Base-by-base conservation (phyloP, 2,329 filamentous ascomycete species). In the Scedosporium minutisporum region DNA sequence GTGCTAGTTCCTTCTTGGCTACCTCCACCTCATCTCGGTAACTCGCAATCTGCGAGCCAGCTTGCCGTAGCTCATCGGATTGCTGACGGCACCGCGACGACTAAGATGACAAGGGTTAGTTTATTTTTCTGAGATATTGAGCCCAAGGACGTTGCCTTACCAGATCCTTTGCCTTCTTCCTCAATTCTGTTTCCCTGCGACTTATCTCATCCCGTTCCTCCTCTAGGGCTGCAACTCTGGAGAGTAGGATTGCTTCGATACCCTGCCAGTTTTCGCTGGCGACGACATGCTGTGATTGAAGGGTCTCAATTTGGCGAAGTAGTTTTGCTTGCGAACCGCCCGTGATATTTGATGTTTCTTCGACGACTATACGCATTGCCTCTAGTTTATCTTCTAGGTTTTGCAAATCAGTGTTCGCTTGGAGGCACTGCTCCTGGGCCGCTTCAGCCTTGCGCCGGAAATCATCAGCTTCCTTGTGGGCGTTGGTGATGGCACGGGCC, bases 221-320 rank as follows among this genome's bases (percentile, higher is more conserved):
- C 73, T 99, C 95, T 9, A 97, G 79, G 59, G 80, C 87, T 3
- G 87, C 82, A 10, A 95, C 82, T 63, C 93, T 85, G 23, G 90
- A 86, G 60, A 93, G 83, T 38, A 99, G 76, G 2, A 90, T 96
- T 9, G 89, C 85, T 74, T 99, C 93, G 65, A 99, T 96, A 0
- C 92, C 91, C 71, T 97, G 93, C 95, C 96, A 99, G 69, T 99
- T 99, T 70, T 96, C 91, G 67, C 91, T 95, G 1, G 95, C 95
- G 62, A 96, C 87, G 0, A 92, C 87, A 74, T 99, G 96, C 72
- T 99, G 96, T 6, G 90, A 95, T 74, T 99, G 95, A 44, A 99
- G 77, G 0, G 91, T 97, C 77, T 99, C 95, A 62, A 99, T 89
- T 74, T 99, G 96, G 48, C 95, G 87, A 53, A 97, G 80, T 48